A percentile compares a stretch with the other conserved stretches of the same genome.
phyloP scores from a whole-genome alignment of 306 rosid species.

The Lagenaria siceraria region DNA sequence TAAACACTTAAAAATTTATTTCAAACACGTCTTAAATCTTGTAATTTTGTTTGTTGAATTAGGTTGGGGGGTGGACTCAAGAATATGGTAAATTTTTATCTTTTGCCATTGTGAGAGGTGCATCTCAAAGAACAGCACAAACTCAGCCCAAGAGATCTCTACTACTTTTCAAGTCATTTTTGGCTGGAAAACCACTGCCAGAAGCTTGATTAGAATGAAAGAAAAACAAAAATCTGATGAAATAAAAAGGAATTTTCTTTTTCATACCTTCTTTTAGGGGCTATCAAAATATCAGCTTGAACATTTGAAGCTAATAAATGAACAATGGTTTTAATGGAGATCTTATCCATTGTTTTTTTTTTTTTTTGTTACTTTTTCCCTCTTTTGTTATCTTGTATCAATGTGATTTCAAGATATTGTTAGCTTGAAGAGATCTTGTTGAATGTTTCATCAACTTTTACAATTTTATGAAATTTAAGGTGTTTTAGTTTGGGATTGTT shows the following conservation, averaged over 20 bases:
- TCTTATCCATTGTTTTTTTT: neutral
- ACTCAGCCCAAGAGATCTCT: conserved; percentile 84
- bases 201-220: neutral
- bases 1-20: too few relatives aligned
- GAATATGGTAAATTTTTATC: conserved; percentile 68
- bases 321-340: neutral
- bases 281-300: neutral
- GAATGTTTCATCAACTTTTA: neutral
- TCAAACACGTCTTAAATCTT: too few relatives aligned
- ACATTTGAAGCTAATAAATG: neutral
- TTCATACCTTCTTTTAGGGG: neutral
- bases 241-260: neutral
- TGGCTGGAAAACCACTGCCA: conserved; percentile 49
- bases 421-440: neutral
- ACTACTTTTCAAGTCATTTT: conserved; percentile 62
- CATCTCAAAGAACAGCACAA: conserved; percentile 88
- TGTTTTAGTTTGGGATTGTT: too few relatives aligned
- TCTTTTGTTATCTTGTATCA: neutral
- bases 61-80: conserved; percentile 99
- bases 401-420: neutral
- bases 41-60: neutral
- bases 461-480: neutral
- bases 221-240: neutral
- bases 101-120: conserved; percentile 84
- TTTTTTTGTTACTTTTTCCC: neutral